Evolutionary conservation across 139 green algal species (phyloP), one percentile per base, ranked within the genome.

Genomic region (Closterium sp.): DNA sequence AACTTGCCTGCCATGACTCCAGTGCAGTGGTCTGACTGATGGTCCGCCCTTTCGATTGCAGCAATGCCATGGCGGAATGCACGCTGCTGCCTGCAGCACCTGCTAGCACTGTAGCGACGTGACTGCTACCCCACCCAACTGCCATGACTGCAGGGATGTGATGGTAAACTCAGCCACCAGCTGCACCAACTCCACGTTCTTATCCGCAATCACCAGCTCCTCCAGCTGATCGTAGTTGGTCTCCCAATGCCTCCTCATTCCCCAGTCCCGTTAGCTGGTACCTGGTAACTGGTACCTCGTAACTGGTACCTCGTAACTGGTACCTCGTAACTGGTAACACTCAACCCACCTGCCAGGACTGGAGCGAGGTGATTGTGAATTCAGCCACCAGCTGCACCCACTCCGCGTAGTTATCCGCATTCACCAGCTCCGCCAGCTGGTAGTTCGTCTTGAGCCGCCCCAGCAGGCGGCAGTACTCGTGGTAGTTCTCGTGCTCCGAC

Each of bases 371-470:
- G 38, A 98, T 95, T 33, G 98, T 99, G 88, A 99, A 97, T 33
- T 98, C 94, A 21, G 97, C 97, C 25, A 99, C 97, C 76, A 97
- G 94, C 92, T 96, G 93, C 88, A 99, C 98, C 98, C 98, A 99
- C 38, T 98, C 97, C 28, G 89, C 90, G 94, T 99, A 99, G 84
- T 94, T 94, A 31, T 98, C 97, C 66, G 98, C 96, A 9, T 94
- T 95, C n/a, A 98, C 97, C 43, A 96, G 88, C 91, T 96, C 94
- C 16, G 93, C 93, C 21, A 94, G 89, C 95, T 99, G 98, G 95
- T 99, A 99, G 94, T 99, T 99, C 88, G 97, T 98, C 90, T 99
- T 99, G 1, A 99, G 93, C 4, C 98, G 94, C 5, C 97, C 97
- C 84, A 99, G 95, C 91, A 99, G 93, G 34, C 97, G 94, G 95